Base-by-base conservation (phyloP, 495 filamentous ascomycete species). In the Penicillium desertorum region DNA sequence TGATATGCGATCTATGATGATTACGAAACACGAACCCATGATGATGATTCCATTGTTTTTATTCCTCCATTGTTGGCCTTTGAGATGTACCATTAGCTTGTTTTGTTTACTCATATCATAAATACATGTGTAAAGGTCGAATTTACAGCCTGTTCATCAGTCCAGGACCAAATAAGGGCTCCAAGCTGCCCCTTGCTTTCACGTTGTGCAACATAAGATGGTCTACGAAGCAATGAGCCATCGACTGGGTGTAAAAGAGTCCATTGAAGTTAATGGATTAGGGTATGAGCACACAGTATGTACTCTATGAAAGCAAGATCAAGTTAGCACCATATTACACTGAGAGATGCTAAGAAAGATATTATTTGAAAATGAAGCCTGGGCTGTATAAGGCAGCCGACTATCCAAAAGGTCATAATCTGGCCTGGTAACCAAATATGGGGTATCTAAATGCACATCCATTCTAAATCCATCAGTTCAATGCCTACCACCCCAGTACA, bases 1-100 rank as follows among this genome's bases (percentile, higher is more conserved):
- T 61, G 45, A 46, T 56, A 49, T 61, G 64, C 59, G 56, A 67
- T 59, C 55, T 48, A 68, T 57, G 66, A 71, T 54, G 53, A 48
- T 60, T 56, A 70, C 30, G 68, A 68, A 53, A 45, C 58, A 65
- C 29, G 47, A 57, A 23, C 32, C 43, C 23, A 46, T 55, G 53
- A 55, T 47, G 36, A 42, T 30, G 53, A 55, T 55, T 11, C 9
- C 8, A 10, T 32, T 44, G 51, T 30, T 52, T 44, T 44, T 19
- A 9, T 39, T 7, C 5, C n/a, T 53, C n/a, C 7, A 39, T 51
- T 43, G 25, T 57, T 64, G 45, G 29, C 46, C 56, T 39, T 11
- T 43, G 37, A 60, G 51, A 65, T 69, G 66, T 69, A 69, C 55
- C 53, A 61, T 65, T 57, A 67, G 48, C 25, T 45, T 34, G 17